A percentile compares a stretch with the other conserved stretches of the same genome.
phyloP scores from a whole-genome alignment of 2,329 filamentous ascomycete genomes.

The Neofusicoccum laricinum region DNA sequence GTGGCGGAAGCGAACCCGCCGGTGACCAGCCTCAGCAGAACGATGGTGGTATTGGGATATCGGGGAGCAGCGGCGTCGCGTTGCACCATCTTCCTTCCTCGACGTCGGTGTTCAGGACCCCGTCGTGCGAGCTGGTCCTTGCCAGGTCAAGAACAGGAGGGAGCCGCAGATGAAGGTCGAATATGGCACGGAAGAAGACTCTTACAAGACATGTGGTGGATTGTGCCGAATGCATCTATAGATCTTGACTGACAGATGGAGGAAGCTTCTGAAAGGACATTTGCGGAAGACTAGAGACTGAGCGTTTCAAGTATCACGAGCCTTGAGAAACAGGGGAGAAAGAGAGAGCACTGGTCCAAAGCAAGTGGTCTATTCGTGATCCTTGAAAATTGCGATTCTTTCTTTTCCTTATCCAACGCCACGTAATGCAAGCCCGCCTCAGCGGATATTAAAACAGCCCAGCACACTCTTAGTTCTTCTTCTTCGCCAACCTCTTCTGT shows the following conservation, averaged over 20 bases:
- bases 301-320: no score
- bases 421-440: background rate
- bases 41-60: background rate
- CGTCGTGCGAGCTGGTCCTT: conserved; percentile 39
- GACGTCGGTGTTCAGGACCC: conserved; percentile 62
- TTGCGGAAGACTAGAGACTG: no score
- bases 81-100: conserved; percentile 56
- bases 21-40: background rate
- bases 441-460: background rate
- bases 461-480: conserved; percentile 44
- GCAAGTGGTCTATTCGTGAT: background rate
- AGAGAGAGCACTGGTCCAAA: background rate
- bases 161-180: background rate
- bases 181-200: background rate
- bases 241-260: no score
- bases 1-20: conserved; percentile 9
- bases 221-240: no score
- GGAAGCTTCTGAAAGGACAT: no score
- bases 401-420: background rate
- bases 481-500: conserved; percentile 77
- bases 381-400: background rate
- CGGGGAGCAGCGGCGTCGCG: conserved; percentile 26
- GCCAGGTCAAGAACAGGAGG: conserved; percentile 14
- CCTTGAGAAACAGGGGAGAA: background rate
- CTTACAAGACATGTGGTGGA: no score